These are phyloP conservation scores for Lignosus rhinocerotis DNA, from an alignment of 1,284 basidiomycete genomes.

Conservation along the genomic window DNA sequence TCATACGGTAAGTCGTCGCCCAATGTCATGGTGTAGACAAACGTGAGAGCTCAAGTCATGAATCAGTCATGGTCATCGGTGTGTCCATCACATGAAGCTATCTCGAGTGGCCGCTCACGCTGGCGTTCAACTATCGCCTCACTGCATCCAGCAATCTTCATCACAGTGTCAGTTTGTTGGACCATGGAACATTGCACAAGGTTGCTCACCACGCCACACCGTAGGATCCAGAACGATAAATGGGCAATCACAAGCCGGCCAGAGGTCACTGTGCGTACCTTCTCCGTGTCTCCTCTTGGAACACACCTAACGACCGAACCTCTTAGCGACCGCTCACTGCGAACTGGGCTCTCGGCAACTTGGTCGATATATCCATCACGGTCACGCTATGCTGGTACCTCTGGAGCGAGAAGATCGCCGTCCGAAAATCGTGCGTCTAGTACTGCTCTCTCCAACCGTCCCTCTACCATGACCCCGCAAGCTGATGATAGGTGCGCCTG, in stretches of 20 bases:
- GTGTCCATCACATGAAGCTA: not conserved
- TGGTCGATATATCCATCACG: constrained; percentile 19
- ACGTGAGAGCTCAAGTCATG: not conserved
- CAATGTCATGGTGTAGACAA: not conserved
- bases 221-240: not conserved
- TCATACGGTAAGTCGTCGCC: constrained; percentile 11
- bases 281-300: not conserved
- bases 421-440: constrained; percentile 8
- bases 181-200: not conserved
- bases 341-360: constrained; percentile 17
- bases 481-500: not conserved
- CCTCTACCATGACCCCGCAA: too few relatives aligned
- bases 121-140: not conserved
- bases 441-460: not conserved
- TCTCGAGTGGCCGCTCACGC: not conserved
- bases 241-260: constrained; percentile 6
- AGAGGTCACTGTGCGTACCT: constrained; percentile 1
- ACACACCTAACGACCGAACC: not conserved
- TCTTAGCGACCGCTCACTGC: constrained; percentile 10
- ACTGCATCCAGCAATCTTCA: not conserved
- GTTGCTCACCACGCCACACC: not conserved
- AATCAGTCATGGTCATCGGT: constrained; percentile 9
- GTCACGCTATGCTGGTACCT: constrained; percentile 20
- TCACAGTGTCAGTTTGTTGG: not conserved
- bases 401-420: constrained; percentile 15